Conservation (phyloP, 1,284 basidiomycete genomes). For the Trametes polyzona region DNA sequence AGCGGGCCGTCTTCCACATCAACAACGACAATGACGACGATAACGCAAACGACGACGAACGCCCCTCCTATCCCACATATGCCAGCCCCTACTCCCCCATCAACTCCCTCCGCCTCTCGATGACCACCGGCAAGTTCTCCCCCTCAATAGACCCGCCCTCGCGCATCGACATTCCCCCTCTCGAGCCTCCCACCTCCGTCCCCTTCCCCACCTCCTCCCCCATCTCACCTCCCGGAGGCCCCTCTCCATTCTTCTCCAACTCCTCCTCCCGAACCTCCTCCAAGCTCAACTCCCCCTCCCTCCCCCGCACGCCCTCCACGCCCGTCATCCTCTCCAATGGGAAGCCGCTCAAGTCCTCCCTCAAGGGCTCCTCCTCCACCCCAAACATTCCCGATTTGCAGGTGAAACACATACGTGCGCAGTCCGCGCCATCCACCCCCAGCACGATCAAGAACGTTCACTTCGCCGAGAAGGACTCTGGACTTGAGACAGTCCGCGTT, state of each 20-base stretch:
- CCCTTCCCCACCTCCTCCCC: slow-evolving; percentile 41
- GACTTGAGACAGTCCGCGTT: slow-evolving; percentile 82
- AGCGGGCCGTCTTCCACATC: slow-evolving; percentile 40
- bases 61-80: slow-evolving; percentile 23
- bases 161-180: slow-evolving; percentile 33
- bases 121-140: slow-evolving; percentile 38
- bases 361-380: slow-evolving; percentile 73
- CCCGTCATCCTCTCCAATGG: slow-evolving; percentile 77
- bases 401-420: slow-evolving; percentile 47
- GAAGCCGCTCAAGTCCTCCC: slow-evolving; percentile 86
- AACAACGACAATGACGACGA: slow-evolving; percentile 38
- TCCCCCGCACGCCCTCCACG: slow-evolving; percentile 35
- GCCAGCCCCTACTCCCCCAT: slow-evolving; percentile 18
- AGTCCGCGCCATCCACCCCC: slow-evolving; percentile 76
- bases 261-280: slow-evolving; percentile 13
- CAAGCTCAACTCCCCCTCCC: slow-evolving; percentile 24
- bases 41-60: slow-evolving; percentile 27
- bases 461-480: slow-evolving; percentile 70
- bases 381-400: slow-evolving; percentile 57
- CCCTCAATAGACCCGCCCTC: slow-evolving; percentile 31
- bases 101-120: slow-evolving; percentile 32
- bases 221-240: slow-evolving; percentile 21
- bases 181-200: slow-evolving; percentile 27
- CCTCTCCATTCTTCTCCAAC: slow-evolving; percentile 28
- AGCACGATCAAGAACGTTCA: slow-evolving; percentile 84